Percentiles rank a stretch among this genome's conserved stretches.
Conservation (phyloP, 108 stramenopile species). For the Bacterosira constricta region DNA sequence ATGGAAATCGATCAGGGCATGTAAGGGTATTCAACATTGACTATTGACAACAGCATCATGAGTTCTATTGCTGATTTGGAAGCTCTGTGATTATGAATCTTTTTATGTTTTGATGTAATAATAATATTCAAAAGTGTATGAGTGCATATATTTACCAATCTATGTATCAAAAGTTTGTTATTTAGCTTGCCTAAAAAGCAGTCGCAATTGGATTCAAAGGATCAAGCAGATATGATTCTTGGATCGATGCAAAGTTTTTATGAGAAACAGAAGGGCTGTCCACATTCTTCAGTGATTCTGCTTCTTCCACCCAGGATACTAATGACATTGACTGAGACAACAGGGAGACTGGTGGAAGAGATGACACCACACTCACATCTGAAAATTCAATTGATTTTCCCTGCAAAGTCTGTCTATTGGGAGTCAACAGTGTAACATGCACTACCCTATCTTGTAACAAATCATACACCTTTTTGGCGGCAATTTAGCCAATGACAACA, state of each 20-base stretch:
- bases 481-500: conserved; percentile 26
- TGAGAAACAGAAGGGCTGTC: neutral
- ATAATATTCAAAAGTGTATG: too few species aligned
- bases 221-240: conserved; percentile 22
- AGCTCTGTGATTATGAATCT: too few species aligned
- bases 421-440: conserved; percentile 29
- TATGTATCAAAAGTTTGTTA: too few species aligned
- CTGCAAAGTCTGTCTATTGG: conserved; percentile 2
- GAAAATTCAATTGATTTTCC: conserved; percentile 33
- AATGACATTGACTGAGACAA: conserved; percentile 37
- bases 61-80: too few species aligned
- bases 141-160: too few species aligned
- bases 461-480: conserved; percentile 23
- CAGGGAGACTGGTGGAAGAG: conserved; percentile 24
- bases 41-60: too few species aligned
- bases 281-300: conserved; percentile 7
- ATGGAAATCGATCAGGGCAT: too few species aligned
- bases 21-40: too few species aligned
- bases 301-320: conserved; percentile 23
- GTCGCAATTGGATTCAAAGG: conserved; percentile 25
- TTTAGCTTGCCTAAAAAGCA: too few species aligned
- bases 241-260: neutral
- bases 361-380: conserved; percentile 31
- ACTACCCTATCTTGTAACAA: conserved; percentile 28
- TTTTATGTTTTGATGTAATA: too few species aligned